Percentiles rank a stretch among this genome's conserved stretches.
These are phyloP conservation scores for Apophysomyces elegans DNA, from an alignment of 371 early-diverging fungal species.

Conservation along the genomic window DNA sequence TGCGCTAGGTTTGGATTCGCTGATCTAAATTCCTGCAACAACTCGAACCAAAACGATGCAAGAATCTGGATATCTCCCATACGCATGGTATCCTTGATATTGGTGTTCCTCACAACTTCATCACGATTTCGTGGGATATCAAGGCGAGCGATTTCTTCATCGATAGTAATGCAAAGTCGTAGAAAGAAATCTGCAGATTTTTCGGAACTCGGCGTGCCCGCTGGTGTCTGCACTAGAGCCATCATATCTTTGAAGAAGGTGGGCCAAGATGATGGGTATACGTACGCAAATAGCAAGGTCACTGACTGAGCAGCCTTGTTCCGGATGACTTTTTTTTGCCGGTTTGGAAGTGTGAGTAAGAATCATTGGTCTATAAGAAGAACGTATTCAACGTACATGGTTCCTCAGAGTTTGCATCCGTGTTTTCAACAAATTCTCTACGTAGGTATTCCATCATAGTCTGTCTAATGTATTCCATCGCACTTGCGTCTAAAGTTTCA, in stretches of 20 bases:
- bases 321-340: constrained; percentile 60
- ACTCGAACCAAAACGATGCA: constrained; percentile 80
- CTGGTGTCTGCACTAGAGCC: constrained; percentile 58
- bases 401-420: constrained; percentile 54
- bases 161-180: constrained; percentile 79
- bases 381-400: constrained; percentile 47
- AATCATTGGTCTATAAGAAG: background rate
- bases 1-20: constrained; percentile 63
- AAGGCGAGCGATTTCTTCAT: constrained; percentile 89
- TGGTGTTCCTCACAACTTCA: constrained; percentile 75
- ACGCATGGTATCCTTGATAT: constrained; percentile 93
- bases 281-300: constrained; percentile 80
- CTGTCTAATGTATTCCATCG: constrained; percentile 64
- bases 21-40: constrained; percentile 59
- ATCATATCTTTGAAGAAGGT: constrained; percentile 88
- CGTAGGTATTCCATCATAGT: constrained; percentile 75
- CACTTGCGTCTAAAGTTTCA: constrained; percentile 55
- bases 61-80: constrained; percentile 78
- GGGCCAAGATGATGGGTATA: constrained; percentile 88
- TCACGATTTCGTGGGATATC: constrained; percentile 74
- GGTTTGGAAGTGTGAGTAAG: background rate
- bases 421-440: constrained; percentile 63
- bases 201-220: constrained; percentile 48
- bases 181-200: constrained; percentile 81
- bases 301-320: constrained; percentile 89